Conservation (phyloP, 2,329 filamentous ascomycete genomes). For the Cercospora sojina region DNA sequence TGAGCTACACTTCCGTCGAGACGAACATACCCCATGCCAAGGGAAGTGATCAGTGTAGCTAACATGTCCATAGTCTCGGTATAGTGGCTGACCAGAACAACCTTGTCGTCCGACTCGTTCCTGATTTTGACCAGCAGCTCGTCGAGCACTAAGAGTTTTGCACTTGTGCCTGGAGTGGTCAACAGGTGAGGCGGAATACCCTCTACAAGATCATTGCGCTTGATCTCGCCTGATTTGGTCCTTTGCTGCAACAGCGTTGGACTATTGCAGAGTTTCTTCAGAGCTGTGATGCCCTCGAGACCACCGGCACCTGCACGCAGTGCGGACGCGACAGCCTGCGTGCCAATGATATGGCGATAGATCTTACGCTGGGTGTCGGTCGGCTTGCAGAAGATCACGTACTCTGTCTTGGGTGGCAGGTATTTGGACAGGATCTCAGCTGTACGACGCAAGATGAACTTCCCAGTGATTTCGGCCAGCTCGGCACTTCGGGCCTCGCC, state of each 20-base stretch:
- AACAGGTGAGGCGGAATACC: constrained; percentile 57
- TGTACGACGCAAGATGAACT: constrained; percentile 66
- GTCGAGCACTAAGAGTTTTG: constrained; percentile 67
- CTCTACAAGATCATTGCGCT: constrained; percentile 31
- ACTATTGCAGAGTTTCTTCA: constrained; percentile 74
- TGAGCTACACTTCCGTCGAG: constrained; percentile 67
- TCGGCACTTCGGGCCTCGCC: constrained; percentile 63
- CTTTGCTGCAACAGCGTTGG: constrained; percentile 59
- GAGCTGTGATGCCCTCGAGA: constrained; percentile 67
- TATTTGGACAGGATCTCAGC: constrained; percentile 66
- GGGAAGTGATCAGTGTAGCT: constrained; percentile 58
- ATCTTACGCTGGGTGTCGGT: constrained; percentile 60
- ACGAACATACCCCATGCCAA: constrained; percentile 63
- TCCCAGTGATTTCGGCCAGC: constrained; percentile 58
- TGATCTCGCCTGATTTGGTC: constrained; percentile 43
- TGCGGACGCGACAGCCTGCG: constrained; percentile 61
- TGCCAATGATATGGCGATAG: constrained; percentile 63
- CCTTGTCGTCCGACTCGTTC: constrained; percentile 64
- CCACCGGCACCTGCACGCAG: constrained; percentile 62
- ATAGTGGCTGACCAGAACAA: constrained; percentile 75
- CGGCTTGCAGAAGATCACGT: constrained; percentile 65
- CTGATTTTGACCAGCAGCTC: constrained; percentile 62
- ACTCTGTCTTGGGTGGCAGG: constrained; percentile 65
- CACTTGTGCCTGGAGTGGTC: constrained; percentile 58
- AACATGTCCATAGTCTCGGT: constrained; percentile 70